These are phyloP conservation scores for Trichoderma virens DNA, from an alignment of 495 filamentous ascomycete species.

Conservation along the genomic window DNA sequence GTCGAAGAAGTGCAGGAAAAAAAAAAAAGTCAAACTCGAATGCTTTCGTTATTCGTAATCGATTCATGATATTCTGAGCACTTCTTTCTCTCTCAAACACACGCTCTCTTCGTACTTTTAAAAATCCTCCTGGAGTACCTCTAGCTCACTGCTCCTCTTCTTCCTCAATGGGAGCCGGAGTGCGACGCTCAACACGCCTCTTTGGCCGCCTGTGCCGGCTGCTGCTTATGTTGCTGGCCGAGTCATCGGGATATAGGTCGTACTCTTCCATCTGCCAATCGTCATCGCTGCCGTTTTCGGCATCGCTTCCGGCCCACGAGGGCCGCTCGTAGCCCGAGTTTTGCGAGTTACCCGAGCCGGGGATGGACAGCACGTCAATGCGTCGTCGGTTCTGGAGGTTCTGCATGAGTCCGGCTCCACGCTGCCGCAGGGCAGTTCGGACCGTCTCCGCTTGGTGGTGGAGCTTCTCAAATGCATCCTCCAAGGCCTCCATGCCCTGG, in stretches of 20 bases:
- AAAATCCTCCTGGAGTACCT: not conserved
- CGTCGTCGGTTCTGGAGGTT: slow-evolving; percentile 62
- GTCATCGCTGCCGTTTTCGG: slow-evolving; percentile 42
- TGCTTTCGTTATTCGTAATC: not conserved
- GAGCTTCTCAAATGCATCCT: slow-evolving; percentile 90
- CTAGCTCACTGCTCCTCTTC: slow-evolving; percentile 46
- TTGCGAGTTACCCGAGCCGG: slow-evolving; percentile 27
- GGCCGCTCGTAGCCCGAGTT: slow-evolving; percentile 29
- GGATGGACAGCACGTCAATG: slow-evolving; percentile 38
- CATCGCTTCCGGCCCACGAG: slow-evolving; percentile 45
- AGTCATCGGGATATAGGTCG: slow-evolving; percentile 67
- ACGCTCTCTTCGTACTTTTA: too few relatives aligned
- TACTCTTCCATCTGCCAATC: slow-evolving; percentile 52
- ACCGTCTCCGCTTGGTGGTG: slow-evolving; percentile 79
- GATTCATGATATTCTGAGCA: not conserved
- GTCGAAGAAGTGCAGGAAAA: not conserved
- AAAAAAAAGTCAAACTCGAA: not conserved
- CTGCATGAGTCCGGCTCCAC: slow-evolving; percentile 70
- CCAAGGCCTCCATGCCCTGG: slow-evolving; percentile 84
- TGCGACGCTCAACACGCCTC: slow-evolving; percentile 64
- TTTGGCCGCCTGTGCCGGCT: slow-evolving; percentile 63
- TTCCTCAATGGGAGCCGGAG: slow-evolving; percentile 79
- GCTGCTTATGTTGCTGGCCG: slow-evolving; percentile 81
- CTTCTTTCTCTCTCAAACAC: not conserved
- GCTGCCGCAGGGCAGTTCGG: slow-evolving; percentile 67